Evolutionary conservation across 345 rosid species (phyloP), one percentile per base, ranked within the genome.

Genomic region (Eucalyptus camaldulensis): DNA sequence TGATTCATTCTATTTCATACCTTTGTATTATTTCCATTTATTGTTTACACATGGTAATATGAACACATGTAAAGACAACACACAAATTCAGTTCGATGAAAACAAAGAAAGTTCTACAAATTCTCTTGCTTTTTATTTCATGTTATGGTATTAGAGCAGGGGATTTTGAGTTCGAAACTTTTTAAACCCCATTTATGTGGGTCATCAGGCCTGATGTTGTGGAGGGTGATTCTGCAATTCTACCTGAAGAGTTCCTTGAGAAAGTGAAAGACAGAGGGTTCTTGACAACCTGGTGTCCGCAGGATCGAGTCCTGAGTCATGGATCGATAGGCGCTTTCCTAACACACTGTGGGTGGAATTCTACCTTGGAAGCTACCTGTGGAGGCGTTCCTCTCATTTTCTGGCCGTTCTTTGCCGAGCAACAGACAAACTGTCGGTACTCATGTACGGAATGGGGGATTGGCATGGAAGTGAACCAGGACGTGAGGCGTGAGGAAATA

Each of bases 341-440:
- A 6, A 93, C 89, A 11, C 92, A 93, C n/a, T 91, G 93, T 3
- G 94, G 93, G 24, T 92, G 93, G 92, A 93, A 93, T 80, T 93
- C 93, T 8, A 80, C 27, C 4, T 4, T 90, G 85, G 93, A 93
- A 88, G 44, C 86, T 29, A 54, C 90, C 45, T 49, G 88, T 17
- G 86, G 54, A 9, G 93, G 94, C 0, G 88, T 88, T 29, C 91
- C 93, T 2, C 21, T 93, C n/a, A 86, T 91, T 17, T 90, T 92
- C 51, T 91, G 92, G 94, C 94, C 92, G 1, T 92, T 88, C 45
- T 92, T 92, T 5, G 92, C 89, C 10, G 92, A 93, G 44, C 93
- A 93, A 56, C 92, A 62, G 13, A 92, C 92, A 2, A 92, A 88
- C 47, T 88, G 92, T 37, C 51, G 90, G 40, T 91, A 91, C 62